Conservation (phyloP, 2,329 filamentous ascomycete species). For the Pseudofabraea citricarpa region DNA sequence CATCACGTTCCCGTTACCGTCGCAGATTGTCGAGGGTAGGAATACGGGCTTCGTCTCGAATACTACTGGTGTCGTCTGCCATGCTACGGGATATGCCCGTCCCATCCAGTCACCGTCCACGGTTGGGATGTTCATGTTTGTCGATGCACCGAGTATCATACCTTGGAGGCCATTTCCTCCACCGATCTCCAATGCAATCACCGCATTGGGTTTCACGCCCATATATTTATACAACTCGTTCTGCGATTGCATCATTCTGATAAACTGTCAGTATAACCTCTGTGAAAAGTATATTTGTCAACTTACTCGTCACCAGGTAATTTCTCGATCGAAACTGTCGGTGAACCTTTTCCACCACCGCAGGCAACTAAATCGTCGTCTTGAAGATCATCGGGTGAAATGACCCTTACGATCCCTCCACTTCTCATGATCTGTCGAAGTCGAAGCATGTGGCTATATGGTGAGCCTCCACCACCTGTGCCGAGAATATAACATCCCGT, state of each 20-base stretch:
- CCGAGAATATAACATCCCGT: conserved; percentile 56
- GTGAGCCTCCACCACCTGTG: conserved; percentile 53
- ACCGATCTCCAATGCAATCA: conserved; percentile 59
- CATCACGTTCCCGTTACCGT: conserved; percentile 47
- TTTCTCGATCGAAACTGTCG: conserved; percentile 57
- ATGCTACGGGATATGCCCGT: conserved; percentile 48
- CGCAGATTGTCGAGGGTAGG: conserved; percentile 42
- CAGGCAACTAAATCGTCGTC: conserved; percentile 49
- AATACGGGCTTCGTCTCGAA: conserved; percentile 41
- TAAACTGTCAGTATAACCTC: not conserved
- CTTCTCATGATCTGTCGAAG: conserved; percentile 44
- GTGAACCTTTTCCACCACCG: conserved; percentile 53
- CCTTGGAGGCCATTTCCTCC: conserved; percentile 58
- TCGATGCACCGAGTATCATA: conserved; percentile 49
- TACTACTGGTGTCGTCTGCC: conserved; percentile 50
- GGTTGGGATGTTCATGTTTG: conserved; percentile 44
- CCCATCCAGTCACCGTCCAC: conserved; percentile 56
- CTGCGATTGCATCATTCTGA: conserved; percentile 40
- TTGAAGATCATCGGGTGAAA: conserved; percentile 44
- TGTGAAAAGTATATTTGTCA: not conserved
- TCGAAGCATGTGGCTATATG: conserved; percentile 46
- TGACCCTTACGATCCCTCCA: conserved; percentile 45
- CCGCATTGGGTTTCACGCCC: conserved; percentile 42
- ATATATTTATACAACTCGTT: conserved; percentile 48
- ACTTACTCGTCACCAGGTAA: conserved; percentile 46